Base-by-base conservation (phyloP, 2,329 filamentous ascomycete species). In the Ceratocystis alfenasii region DNA sequence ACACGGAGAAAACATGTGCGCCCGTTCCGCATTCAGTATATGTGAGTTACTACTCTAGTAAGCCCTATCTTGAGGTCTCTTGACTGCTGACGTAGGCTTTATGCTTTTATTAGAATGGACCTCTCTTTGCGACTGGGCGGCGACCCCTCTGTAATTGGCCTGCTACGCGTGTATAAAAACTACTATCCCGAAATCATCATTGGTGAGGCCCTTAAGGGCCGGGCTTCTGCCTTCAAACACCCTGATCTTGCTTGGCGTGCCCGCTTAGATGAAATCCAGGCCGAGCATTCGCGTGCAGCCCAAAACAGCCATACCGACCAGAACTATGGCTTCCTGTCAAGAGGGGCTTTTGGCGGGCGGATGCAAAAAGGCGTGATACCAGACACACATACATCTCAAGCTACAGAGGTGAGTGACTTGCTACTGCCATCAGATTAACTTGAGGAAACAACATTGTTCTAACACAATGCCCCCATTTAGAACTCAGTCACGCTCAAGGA, bases 151-250 rank as follows among this genome's bases (percentile, higher is more conserved):
- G 77, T 95, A 45, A 80, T 88, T 46, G 88, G 88, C 2, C 78
- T 95, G 20, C 77, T 95, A 62, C 83, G 87, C 65, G 84, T 93
- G n/a, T 95, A 87, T 77, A 94, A 94, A 73, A 90, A 93, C 73
- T 95, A 93, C 74, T 95, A 93, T 71, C 90, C 90, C 0, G 90
- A 95, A 73, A 89, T 95, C 65, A 89, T 95, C 67, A 82, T 93
- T 15, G 88, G 87, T 25, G 87, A 87, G 69, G 78, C 83, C 3
- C 81, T 84, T 36, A 78, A 79, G 64, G 83, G 83, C 46, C 81
- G 81, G 67, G 83, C 84, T 0, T 81, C 83, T 3, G 79, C 83
- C 0, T 87, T 87, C 69, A 73, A 87, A 79, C 87, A 89, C 72
- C 88, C 88, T n/a, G 87, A 93, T 72, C 77, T 78, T 2, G 83